Evolutionary conservation across 108 stramenopile species (phyloP).

Genomic region (Cyclotella baltica): DNA sequence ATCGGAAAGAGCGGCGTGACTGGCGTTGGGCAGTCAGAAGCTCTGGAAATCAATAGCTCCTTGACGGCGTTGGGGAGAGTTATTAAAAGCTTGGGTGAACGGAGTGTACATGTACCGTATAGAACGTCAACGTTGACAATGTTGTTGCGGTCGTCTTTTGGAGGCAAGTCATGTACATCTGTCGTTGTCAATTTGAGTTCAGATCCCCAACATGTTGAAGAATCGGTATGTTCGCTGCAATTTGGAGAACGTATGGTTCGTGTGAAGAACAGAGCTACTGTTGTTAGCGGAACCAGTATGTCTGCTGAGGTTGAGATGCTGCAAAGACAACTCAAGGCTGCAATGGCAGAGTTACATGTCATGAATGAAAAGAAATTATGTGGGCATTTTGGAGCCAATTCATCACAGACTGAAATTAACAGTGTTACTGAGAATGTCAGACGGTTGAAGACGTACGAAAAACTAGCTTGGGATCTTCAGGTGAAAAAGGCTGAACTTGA

Average conservation of each 20-base stretch:
- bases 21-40: conserved; percentile 4
- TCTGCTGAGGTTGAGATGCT: not conserved
- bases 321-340: not conserved
- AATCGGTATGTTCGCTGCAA: not conserved
- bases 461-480: not conserved
- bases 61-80: conserved; percentile 9
- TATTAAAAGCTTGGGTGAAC: not conserved
- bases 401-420: not conserved
- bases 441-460: not conserved
- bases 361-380: conserved; percentile 1
- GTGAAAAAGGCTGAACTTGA: not conserved
- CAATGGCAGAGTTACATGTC: not conserved
- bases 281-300: not conserved
- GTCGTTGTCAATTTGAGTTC: conserved; percentile 3
- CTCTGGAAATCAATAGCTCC: not conserved
- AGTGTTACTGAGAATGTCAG: not conserved
- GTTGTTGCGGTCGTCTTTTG: not conserved
- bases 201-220: conserved; percentile 5
- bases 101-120: conserved; percentile 1
- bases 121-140: not conserved
- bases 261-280: not conserved
- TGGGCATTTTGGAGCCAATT: conserved; percentile 1
- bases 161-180: not conserved
- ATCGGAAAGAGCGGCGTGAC: not conserved
- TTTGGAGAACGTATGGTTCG: not conserved